Conservation (phyloP, 2,329 filamentous ascomycete species). For the Knufia petricola region DNA sequence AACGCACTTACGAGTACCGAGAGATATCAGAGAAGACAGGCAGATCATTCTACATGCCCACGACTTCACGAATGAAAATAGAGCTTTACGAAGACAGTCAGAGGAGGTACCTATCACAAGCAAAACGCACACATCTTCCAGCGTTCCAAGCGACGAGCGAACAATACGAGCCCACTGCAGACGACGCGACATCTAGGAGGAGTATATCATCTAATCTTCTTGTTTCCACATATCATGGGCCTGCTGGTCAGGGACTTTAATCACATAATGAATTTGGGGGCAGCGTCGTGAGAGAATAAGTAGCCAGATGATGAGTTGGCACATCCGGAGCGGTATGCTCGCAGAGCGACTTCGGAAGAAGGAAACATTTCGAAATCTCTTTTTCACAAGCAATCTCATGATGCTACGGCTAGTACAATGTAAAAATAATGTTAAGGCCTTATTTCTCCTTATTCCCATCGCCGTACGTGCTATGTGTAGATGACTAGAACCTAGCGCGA, state of each 20-base stretch:
- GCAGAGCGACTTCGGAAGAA: too few relatives aligned
- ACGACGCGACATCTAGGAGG: background rate
- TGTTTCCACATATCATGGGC: slow-evolving; percentile 6
- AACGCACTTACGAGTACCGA: background rate
- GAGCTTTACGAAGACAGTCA: slow-evolving; percentile 1
- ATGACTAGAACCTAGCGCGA: background rate
- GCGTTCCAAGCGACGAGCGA: slow-evolving; percentile 8
- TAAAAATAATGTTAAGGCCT: slow-evolving; percentile 8
- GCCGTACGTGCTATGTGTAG: background rate
- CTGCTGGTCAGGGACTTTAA: slow-evolving; percentile 8
- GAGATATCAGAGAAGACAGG: background rate
- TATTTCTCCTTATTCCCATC: slow-evolving; percentile 1
- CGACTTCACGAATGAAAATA: slow-evolving; percentile 8
- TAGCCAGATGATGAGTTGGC: too few relatives aligned
- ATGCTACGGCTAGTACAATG: slow-evolving; percentile 9
- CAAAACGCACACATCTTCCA: background rate
- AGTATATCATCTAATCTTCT: background rate
- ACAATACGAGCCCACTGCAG: background rate
- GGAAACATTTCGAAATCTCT: slow-evolving; percentile 2
- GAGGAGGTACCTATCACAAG: background rate
- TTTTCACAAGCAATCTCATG: slow-evolving; percentile 8
- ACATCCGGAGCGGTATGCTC: too few relatives aligned
- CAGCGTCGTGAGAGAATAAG: background rate
- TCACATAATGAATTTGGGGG: background rate
- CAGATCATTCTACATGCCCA: slow-evolving; percentile 1